Conservation (phyloP, 352 stramenopile species). For the Thalassiosira mediterranea region DNA sequence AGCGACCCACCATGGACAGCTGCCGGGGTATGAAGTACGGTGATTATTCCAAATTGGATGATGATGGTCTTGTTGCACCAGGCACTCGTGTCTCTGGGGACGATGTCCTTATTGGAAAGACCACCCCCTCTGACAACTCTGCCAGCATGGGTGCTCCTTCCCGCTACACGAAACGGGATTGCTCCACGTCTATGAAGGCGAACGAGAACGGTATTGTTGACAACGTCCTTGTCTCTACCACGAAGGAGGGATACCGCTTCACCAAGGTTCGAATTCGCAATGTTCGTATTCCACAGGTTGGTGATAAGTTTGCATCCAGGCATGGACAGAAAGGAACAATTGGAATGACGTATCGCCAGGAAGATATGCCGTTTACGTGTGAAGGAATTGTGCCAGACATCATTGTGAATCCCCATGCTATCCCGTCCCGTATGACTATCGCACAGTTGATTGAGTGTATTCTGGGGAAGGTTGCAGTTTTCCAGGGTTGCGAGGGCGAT, state of each 20-base stretch:
- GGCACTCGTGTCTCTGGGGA: slow-evolving; percentile 96
- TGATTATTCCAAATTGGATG: slow-evolving; percentile 98
- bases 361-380: slow-evolving; percentile 99
- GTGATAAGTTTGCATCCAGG: slow-evolving; percentile 96
- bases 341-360: slow-evolving; percentile 99
- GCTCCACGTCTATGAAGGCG: slow-evolving; percentile 94
- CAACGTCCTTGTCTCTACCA: slow-evolving; percentile 98
- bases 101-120: slow-evolving; percentile 99
- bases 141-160: slow-evolving; percentile 74
- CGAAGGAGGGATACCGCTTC: slow-evolving; percentile 91
- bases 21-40: slow-evolving; percentile 93
- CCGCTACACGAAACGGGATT: slow-evolving; percentile 96
- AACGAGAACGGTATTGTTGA: slow-evolving; percentile 99
- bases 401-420: slow-evolving; percentile 99
- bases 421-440: slow-evolving; percentile 99
- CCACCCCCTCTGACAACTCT: slow-evolving; percentile 89
- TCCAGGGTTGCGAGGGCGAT: slow-evolving; percentile 97
- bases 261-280: slow-evolving; percentile 98
- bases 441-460: slow-evolving; percentile 99
- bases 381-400: slow-evolving; percentile 99
- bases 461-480: slow-evolving; percentile 96
- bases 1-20: slow-evolving; percentile 94
- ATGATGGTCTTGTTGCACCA: slow-evolving; percentile 95
- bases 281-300: slow-evolving; percentile 85
- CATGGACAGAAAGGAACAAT: slow-evolving; percentile 97